A percentile compares a stretch with the other conserved stretches of the same genome.
phyloP scores from a whole-genome alignment of 2,329 filamentous ascomycete species.

The Verticillium tricorpus region DNA sequence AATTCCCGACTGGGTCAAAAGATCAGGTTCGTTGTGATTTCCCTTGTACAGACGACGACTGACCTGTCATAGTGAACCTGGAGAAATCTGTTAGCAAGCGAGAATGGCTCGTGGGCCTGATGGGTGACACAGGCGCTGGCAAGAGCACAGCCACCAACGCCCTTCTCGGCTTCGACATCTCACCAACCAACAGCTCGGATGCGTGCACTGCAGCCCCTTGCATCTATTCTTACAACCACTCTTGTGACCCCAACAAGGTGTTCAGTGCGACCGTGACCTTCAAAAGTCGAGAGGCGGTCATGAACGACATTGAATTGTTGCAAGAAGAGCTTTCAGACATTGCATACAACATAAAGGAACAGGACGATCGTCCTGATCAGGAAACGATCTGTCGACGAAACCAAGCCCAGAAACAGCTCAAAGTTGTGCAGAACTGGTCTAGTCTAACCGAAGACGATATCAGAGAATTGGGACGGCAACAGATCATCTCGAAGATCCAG shows the following conservation, averaged over 20 bases:
- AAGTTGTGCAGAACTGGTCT: conserved; percentile 9
- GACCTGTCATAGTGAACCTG: not conserved
- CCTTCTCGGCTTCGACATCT: conserved; percentile 5
- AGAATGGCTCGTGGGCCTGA: conserved; percentile 1
- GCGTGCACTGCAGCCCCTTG: conserved; percentile 15
- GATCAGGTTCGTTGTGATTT: not conserved
- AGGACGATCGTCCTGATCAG: not conserved
- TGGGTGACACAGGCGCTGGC: conserved; percentile 13
- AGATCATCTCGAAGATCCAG: conserved; percentile 3
- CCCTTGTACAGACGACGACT: not conserved
- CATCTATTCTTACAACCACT: conserved; percentile 8
- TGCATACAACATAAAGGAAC: not conserved
- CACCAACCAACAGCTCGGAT: conserved; percentile 10
- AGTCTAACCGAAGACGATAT: conserved; percentile 2
- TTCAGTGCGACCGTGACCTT: conserved; percentile 7
- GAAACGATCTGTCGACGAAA: not conserved
- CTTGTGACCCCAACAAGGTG: not conserved
- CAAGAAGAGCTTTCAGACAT: conserved; percentile 6
- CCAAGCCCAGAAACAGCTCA: conserved; percentile 2
- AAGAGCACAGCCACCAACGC: conserved; percentile 14
- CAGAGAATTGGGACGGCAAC: not conserved
- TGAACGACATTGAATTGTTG: conserved; percentile 8
- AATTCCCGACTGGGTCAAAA: not conserved
- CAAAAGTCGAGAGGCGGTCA: conserved; percentile 9
- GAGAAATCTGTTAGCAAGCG: not conserved